Evolutionary conservation across 1,139 yeast genomes (phyloP).

Genomic region (Geotrichum histeridarum): DNA sequence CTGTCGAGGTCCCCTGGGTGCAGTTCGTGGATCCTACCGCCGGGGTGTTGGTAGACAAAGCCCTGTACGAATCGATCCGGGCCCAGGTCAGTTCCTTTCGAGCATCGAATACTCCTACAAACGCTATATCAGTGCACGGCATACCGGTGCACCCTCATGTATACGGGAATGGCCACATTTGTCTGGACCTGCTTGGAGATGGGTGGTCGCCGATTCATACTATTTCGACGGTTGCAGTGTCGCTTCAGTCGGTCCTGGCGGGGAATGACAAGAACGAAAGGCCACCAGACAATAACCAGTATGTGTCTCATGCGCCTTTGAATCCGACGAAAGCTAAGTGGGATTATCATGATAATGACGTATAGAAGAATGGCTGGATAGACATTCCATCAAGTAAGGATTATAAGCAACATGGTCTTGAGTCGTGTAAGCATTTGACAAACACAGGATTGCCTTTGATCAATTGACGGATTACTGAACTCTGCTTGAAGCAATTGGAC

Average conservation of each 20-base stretch:
- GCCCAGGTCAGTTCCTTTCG: not conserved
- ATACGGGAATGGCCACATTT: slow-evolving; percentile 70
- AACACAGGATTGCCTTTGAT: too few relatives aligned
- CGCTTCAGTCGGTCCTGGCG: slow-evolving; percentile 61
- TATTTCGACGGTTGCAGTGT: slow-evolving; percentile 49
- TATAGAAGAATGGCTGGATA: slow-evolving; percentile 26
- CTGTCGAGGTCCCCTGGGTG: slow-evolving; percentile 61
- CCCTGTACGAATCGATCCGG: not conserved
- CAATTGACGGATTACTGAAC: too few relatives aligned
- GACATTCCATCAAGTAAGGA: too few relatives aligned
- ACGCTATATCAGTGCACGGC: slow-evolving; percentile 23
- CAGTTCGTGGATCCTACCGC: slow-evolving; percentile 40
- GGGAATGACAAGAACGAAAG: slow-evolving; percentile 42
- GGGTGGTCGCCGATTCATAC: slow-evolving; percentile 74
- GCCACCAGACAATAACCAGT: slow-evolving; percentile 52
- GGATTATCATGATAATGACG: slow-evolving; percentile 45
- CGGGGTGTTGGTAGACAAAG: not conserved
- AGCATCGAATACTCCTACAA: not conserved
- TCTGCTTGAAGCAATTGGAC: too few relatives aligned
- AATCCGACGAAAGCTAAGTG: slow-evolving; percentile 50
- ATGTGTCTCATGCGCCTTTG: slow-evolving; percentile 50
- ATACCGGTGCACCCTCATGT: slow-evolving; percentile 70
- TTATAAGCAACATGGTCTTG: too few relatives aligned
- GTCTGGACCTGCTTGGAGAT: slow-evolving; percentile 49
- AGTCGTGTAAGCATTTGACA: too few relatives aligned